These are phyloP conservation scores for Candida sp. DNA, from an alignment of 1,139 yeast genomes.

Conservation along the genomic window DNA sequence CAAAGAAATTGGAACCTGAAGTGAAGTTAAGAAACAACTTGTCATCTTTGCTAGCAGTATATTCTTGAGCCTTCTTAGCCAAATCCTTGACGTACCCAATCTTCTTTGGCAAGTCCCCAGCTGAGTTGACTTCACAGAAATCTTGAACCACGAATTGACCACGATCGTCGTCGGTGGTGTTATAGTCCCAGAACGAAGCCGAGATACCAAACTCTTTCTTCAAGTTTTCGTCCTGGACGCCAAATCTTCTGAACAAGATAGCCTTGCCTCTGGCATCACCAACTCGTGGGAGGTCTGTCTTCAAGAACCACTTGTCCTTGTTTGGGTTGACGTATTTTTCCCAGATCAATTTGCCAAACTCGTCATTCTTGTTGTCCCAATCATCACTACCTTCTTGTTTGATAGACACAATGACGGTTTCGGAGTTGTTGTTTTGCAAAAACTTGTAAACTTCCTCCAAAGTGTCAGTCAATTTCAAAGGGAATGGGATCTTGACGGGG, in stretches of 20 bases:
- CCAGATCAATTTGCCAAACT: slow-evolving; percentile 70
- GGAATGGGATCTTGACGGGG: slow-evolving; percentile 68
- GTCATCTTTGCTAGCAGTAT: slow-evolving; percentile 52
- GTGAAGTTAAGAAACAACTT: slow-evolving; percentile 76
- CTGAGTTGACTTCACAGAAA: slow-evolving; percentile 65
- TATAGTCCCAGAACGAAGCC: slow-evolving; percentile 71
- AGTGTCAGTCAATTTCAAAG: slow-evolving; percentile 51
- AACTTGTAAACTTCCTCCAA: slow-evolving; percentile 65
- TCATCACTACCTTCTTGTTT: slow-evolving; percentile 76
- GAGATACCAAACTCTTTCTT: slow-evolving; percentile 63
- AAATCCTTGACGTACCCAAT: slow-evolving; percentile 60
- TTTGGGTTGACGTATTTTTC: slow-evolving; percentile 55
- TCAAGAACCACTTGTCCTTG: slow-evolving; percentile 66
- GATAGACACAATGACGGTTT: slow-evolving; percentile 68
- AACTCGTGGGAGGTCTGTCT: slow-evolving; percentile 58
- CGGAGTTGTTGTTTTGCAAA: slow-evolving; percentile 55
- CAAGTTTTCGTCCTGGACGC: slow-evolving; percentile 52
- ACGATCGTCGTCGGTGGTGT: slow-evolving; percentile 68
- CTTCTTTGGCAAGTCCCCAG: slow-evolving; percentile 59
- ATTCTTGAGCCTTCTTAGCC: slow-evolving; percentile 56
- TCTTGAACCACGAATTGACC: slow-evolving; percentile 74
- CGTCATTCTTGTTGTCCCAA: slow-evolving; percentile 67
- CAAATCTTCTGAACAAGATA: slow-evolving; percentile 72
- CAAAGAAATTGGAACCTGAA: slow-evolving; percentile 76
- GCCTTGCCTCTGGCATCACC: slow-evolving; percentile 72